Base-by-base conservation (phyloP, 805 yeast genomes). In the Pichia heedii region DNA sequence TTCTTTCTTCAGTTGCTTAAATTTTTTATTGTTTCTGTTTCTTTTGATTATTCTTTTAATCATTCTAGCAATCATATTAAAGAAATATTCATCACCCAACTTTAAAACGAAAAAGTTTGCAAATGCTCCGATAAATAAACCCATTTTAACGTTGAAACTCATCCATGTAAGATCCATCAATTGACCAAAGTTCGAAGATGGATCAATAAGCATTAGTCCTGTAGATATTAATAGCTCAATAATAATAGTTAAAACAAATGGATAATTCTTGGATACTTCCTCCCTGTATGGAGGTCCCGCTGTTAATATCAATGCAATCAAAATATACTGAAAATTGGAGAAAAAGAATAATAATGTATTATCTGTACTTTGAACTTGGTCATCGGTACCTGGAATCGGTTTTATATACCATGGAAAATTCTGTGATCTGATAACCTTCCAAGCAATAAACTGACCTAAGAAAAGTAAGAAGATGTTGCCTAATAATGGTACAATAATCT, bases 271-370 rank as follows among this genome's bases (percentile, higher is more conserved):
- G 22, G 65, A 61, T 52, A 81, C 75, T 1, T 89, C 80, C 56
- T 85, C 82, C 44, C 98, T 72, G 61, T 87, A 93, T 19, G 99
- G 99, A 9, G 93, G 89, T 0, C 99, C 98, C 12, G 77, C 84
- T 18, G 95, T 84, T 46, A 93, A 67, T n/a, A 88, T 76, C 26
- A 86, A 65, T 0, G 97, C 96, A 43, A 79, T 73, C 44, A 87
- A 65, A 39, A 94, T 83, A 61, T 93, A 93, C 67, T 93, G 97
- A 67, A 84, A 84, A 56, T 88, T 86, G 4, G 95, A 75, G 54
- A 75, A 79, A 39, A 79, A 73, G 61, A 93, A 93, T 45, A 93
- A 65, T 0, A 83, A 77, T 0, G 97, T 88, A 60, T 94, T 93
- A 58, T 93, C 98, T 0, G 95, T 77, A 24, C 93, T 81, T 55